Conservation (phyloP, 352 stramenopile genomes). For the Phytopythium montanum region DNA sequence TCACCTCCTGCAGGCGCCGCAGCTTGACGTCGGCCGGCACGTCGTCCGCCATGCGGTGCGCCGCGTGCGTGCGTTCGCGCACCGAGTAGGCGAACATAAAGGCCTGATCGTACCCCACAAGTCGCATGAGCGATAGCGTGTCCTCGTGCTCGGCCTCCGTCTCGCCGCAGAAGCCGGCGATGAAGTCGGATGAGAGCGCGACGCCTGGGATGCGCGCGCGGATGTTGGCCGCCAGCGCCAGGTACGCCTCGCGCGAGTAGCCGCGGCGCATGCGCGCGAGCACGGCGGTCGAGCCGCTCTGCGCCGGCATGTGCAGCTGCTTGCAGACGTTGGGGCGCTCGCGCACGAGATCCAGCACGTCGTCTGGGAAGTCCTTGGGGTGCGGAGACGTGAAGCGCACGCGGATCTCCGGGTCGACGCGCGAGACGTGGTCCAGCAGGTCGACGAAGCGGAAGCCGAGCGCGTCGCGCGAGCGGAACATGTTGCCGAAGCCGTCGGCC, state of each 20-base stretch:
- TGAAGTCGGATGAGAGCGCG: slow-evolving; percentile 95
- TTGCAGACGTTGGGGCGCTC: slow-evolving; percentile 96
- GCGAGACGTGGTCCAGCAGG: slow-evolving; percentile 92
- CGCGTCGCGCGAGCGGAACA: slow-evolving; percentile 87
- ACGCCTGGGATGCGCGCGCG: slow-evolving; percentile 74
- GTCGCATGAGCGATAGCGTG: slow-evolving; percentile 86
- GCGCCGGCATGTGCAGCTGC: slow-evolving; percentile 97
- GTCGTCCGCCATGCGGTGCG: slow-evolving; percentile 95
- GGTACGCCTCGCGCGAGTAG: slow-evolving; percentile 97
- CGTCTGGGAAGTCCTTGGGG: slow-evolving; percentile 98
- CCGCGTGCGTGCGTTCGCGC: slow-evolving; percentile 94
- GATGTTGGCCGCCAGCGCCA: slow-evolving; percentile 94
- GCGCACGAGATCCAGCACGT: slow-evolving; percentile 86
- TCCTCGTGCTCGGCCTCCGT: slow-evolving; percentile 96
- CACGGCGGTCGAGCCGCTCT: slow-evolving; percentile 91
- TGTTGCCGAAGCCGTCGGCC: slow-evolving; percentile 94
- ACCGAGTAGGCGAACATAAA: slow-evolving; percentile 99
- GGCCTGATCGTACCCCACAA: slow-evolving; percentile 94
- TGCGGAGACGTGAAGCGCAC: slow-evolving; percentile 99
- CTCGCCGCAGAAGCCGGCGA: slow-evolving; percentile 98
- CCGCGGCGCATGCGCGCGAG: slow-evolving; percentile 94
- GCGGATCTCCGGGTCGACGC: slow-evolving; percentile 93
- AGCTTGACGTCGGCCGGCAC: slow-evolving; percentile 94
- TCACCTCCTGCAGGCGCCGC: slow-evolving; percentile 94
- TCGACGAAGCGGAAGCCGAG: slow-evolving; percentile 97